phyloP scores from a whole-genome alignment of 306 rosid genomes.

The Sindora glabra region DNA sequence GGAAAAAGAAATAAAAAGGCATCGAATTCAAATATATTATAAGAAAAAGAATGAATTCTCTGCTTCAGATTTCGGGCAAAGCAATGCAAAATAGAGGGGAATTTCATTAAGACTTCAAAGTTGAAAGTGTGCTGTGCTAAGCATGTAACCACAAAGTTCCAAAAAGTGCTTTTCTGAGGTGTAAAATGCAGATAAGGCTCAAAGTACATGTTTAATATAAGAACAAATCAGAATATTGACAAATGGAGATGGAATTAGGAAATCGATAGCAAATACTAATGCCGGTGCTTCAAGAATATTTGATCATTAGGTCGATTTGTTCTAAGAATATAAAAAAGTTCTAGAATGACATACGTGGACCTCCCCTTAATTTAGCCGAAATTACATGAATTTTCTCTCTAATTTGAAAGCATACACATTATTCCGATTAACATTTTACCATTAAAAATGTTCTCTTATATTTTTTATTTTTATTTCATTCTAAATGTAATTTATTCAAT shows the following conservation, averaged over 20 bases:
- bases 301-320: background rate
- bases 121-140: conserved; percentile 14
- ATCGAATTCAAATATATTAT: background rate
- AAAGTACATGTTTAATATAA: no score
- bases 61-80: conserved; percentile 33
- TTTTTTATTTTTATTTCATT: no score
- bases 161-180: conserved; percentile 1
- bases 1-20: background rate
- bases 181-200: conserved; percentile 11
- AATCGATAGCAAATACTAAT: background rate
- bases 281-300: background rate
- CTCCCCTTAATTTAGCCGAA: no score
- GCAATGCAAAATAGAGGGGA: conserved; percentile 4
- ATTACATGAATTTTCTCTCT: no score
- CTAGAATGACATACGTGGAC: no score
- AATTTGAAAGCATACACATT: no score
- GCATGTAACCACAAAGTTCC: conserved; percentile 14
- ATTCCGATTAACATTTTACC: no score
- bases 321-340: no score
- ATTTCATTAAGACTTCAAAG: conserved; percentile 16
- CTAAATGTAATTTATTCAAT: no score
- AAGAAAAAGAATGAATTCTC: conserved; percentile 34
- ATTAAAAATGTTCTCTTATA: no score
- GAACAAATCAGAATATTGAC: background rate
- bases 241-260: background rate